Percentiles rank a stretch among this genome's conserved stretches.
Evolutionary conservation across 1,284 basidiomycete species (phyloP).

Genomic region (Leccinum angustisporum): DNA sequence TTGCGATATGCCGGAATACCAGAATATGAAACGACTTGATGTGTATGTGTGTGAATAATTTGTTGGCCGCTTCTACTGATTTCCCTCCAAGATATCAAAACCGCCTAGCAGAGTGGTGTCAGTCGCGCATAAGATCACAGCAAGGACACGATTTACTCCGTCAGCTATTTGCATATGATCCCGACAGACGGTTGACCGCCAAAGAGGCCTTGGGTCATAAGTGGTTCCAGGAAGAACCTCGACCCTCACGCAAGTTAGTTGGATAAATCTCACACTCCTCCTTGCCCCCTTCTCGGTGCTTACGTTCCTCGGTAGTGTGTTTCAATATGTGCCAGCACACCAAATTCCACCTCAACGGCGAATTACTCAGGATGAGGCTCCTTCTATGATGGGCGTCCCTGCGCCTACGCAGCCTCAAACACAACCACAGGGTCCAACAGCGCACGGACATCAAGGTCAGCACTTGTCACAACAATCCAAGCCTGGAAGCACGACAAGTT

Average conservation of each 20-base stretch:
- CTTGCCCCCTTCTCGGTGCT: constrained; percentile 4
- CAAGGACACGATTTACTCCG: constrained; percentile 83
- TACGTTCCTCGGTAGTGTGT: constrained; percentile 48
- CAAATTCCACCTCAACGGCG: constrained; percentile 73
- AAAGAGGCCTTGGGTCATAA: constrained; percentile 78
- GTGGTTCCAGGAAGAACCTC: constrained; percentile 80
- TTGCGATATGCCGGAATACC: constrained; percentile 86
- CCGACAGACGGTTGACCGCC: constrained; percentile 82
- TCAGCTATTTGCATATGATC: constrained; percentile 87
- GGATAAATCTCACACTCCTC: constrained; percentile 1
- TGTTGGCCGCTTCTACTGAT: constrained; percentile 1
- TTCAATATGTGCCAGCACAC: constrained; percentile 50
- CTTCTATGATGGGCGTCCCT: constrained; percentile 69
- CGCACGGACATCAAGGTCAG: constrained; percentile 41
- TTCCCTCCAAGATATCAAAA: constrained; percentile 54
- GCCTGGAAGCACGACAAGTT: constrained; percentile 48
- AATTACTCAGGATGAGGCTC: constrained; percentile 77
- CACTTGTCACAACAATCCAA: constrained; percentile 46
- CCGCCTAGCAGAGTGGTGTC: constrained; percentile 79
- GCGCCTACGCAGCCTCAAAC: constrained; percentile 41
- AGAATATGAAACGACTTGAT: constrained; percentile 80
- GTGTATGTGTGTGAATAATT: constrained; percentile 45
- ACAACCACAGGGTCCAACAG: constrained; percentile 37
- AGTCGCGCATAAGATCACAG: constrained; percentile 56
- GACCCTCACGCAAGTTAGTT: constrained; percentile 70